Conservation (phyloP, 2,329 filamentous ascomycete species). For the Aphanoascus verrucosus region DNA sequence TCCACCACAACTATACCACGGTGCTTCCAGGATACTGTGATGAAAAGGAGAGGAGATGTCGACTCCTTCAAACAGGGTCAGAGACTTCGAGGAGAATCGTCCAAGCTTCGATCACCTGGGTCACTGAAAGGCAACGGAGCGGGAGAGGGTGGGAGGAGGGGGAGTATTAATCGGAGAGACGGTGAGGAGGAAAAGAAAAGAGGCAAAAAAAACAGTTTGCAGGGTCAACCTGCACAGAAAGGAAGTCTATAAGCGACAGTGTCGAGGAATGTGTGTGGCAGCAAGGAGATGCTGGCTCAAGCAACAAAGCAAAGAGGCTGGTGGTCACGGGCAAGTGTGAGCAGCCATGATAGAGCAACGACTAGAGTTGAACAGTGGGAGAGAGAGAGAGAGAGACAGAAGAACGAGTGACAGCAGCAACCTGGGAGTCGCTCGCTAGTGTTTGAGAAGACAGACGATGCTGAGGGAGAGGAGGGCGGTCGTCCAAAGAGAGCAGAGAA, state of each 20-base stretch:
- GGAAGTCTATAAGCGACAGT: not conserved
- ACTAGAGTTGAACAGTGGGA: not conserved
- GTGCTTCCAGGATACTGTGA: not conserved
- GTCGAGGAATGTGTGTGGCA: not conserved
- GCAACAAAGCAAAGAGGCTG: not conserved
- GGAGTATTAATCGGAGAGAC: not conserved
- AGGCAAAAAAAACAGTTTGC: not conserved
- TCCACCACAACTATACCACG: too few species aligned
- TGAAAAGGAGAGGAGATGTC: not conserved
- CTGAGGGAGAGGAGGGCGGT: not conserved
- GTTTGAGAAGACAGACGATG: not conserved
- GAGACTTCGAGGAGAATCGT: too few species aligned
- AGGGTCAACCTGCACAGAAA: conserved; percentile 11
- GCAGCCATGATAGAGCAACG: not conserved
- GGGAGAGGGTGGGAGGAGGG: not conserved
- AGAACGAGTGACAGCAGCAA: not conserved
- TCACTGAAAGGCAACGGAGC: not conserved
- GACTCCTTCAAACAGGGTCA: too few species aligned
- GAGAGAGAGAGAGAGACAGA: not conserved
- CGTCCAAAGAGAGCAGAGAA: not conserved
- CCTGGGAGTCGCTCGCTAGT: not conserved
- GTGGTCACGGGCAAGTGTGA: not conserved
- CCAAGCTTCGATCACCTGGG: not conserved
- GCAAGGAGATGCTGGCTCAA: not conserved
- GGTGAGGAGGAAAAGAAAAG: not conserved